A percentile compares a stretch with the other conserved stretches of the same genome.
phyloP scores from a whole-genome alignment of 257 asterid genomes.

The Eustoma russellianum region DNA sequence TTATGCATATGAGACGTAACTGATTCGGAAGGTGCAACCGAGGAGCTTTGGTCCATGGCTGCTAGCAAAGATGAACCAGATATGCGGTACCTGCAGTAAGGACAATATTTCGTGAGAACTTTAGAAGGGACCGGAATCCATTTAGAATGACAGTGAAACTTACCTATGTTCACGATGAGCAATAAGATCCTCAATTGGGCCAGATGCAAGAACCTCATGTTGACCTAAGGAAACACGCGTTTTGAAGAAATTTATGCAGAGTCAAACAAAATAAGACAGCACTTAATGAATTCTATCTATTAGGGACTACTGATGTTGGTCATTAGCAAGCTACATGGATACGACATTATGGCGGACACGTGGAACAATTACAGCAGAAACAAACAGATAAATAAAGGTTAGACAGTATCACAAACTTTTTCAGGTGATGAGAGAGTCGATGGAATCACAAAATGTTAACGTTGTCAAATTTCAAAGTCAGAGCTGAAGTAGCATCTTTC shows the following conservation, averaged over 20 bases:
- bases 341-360: too few species aligned
- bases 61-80: conserved; percentile 92
- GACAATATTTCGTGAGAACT: conserved; percentile 8
- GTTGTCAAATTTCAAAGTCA: too few species aligned
- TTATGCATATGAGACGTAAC: conserved; percentile 40
- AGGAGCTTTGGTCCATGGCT: conserved; percentile 90
- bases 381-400: too few species aligned
- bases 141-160: conserved; percentile 7
- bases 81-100: conserved; percentile 77
- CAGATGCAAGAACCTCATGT: conserved; percentile 95
- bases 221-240: conserved; percentile 46
- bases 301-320: too few species aligned
- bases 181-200: conserved; percentile 98
- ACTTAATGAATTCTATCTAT: too few species aligned
- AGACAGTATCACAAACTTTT: too few species aligned
- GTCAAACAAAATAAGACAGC: not conserved
- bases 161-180: conserved; percentile 99
- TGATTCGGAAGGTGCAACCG: conserved; percentile 40
- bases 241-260: conserved; percentile 10
- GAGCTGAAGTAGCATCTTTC: too few species aligned
- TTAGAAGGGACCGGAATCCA: conserved; percentile 3
- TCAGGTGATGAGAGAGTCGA: too few species aligned
- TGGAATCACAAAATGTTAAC: too few species aligned
- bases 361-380: too few species aligned
- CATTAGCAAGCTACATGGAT: too few species aligned